Evolutionary conservation across 2,329 filamentous ascomycete genomes (phyloP), one percentile per base, ranked within the genome.

Genomic region (Calonectria pauciramosa): DNA sequence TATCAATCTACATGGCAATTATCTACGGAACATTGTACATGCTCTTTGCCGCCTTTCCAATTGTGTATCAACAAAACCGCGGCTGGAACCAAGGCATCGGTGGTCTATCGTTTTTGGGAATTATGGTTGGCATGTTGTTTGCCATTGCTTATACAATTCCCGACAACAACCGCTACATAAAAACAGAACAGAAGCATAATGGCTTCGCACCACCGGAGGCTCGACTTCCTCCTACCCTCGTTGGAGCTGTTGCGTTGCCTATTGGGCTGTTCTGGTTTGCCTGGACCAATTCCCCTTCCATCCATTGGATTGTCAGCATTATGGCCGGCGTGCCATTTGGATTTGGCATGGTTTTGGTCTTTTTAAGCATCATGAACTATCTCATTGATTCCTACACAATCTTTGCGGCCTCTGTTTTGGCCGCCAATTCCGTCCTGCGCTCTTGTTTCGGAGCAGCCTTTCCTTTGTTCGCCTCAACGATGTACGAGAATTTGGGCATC

Each of bases 321-420:
- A 65, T 65, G 60, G 60, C 60, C 18, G 60, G 60, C 10, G 28
- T 65, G 8, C 60, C 60, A 20, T 65, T 65, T 47, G 60, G 60
- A 16, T 65, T 65, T 32, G 60, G 60, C 5, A 65, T 65, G 60
- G 60, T 65, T 3, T 49, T 65, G 10, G 60, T 65, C 18, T 65
- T 65, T 49, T 30, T 65, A 9, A 65, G 60, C 41, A 65, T 65
- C 41, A 65, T 49, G 41, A 65, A 65, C 14, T 65, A 65, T 49
- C 60, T 65, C 28, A 65, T 65, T 34, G 60, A 65, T 26, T 44
- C 60, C 6, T 65, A 65, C 60, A 65, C 60, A n/a, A 49, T 65
- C 38, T 65, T 65, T 49, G 60, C 60, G 6, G 60, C 60, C 13
- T 65, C 60, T 14, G 60, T 65, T 44, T 26, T 65, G 60, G 60